Evolutionary conservation across 768 basidiomycete genomes (phyloP).

Genomic region (Terana coerulea): DNA sequence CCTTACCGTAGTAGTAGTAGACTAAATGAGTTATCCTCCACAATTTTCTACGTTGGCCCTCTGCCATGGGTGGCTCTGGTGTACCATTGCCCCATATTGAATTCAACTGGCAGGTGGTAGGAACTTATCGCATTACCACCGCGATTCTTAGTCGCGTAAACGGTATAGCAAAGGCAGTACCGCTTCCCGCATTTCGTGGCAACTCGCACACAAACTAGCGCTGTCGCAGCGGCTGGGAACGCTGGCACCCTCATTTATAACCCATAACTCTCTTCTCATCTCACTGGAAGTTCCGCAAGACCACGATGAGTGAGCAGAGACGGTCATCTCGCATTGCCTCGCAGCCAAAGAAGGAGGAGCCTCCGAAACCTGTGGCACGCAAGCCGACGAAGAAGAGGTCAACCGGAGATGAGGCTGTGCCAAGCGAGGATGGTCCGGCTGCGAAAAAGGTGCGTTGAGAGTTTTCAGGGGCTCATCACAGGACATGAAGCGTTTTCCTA

Average conservation of each 20-base stretch:
- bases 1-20: background rate
- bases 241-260: background rate
- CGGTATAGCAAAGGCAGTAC: too few relatives aligned
- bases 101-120: too few relatives aligned
- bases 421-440: constrained; percentile 11
- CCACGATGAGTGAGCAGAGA: constrained; percentile 30
- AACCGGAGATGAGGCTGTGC: constrained; percentile 21
- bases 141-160: too few relatives aligned
- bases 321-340: constrained; percentile 56
- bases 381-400: constrained; percentile 34
- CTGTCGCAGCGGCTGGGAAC: background rate
- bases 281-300: background rate
- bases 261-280: background rate
- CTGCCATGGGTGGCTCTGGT: too few relatives aligned
- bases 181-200: too few relatives aligned
- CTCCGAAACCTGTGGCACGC: constrained; percentile 27
- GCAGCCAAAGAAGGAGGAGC: constrained; percentile 37
- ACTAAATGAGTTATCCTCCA: constrained; percentile 3
- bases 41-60: too few relatives aligned
- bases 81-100: too few relatives aligned
- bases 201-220: too few relatives aligned
- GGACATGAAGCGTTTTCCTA: background rate
- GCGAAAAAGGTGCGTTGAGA: constrained; percentile 21
- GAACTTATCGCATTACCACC: too few relatives aligned
- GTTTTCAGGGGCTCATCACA: too few relatives aligned